Evolutionary conservation across 768 basidiomycete genomes (phyloP), one percentile per base, ranked within the genome.

Genomic region (Tulasnella sp.): DNA sequence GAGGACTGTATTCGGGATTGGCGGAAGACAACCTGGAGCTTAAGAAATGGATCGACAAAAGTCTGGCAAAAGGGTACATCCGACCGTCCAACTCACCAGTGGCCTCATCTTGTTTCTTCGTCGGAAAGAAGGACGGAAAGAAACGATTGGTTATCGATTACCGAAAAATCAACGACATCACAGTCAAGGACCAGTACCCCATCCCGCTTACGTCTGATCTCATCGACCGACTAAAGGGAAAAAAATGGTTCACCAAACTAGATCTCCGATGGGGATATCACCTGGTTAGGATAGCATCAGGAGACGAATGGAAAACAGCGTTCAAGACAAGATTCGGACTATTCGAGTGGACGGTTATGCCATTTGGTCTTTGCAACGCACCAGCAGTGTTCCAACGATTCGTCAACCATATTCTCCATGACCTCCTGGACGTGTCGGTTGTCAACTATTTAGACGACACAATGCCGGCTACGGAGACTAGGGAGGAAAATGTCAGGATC

Each of bases 291-390:
- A 77, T 79, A 29, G 71, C 29, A 0, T 42, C 73, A 39, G 79
- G 76, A 0, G 70, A 80, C 63, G 75, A 79, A 68, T 78, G 76
- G 78, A 80, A 81, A n/a, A 81, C 78, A 0, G 80, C 79, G 0
- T 83, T 82, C 44, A 40, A 47, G 1, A 80, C 78, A 3, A 75
- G 76, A 5, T 74, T 62, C 29, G 76, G 78, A 0, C 73, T 73
- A 29, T 77, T 69, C 39, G 72, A 78, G 68, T 76, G 62, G 62
- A 16, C 17, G 7, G 73, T 76, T 0, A 77, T 78, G 76, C 75
- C 77, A 4, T 77, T 77, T 65, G 77, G 77, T 5, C 67, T 78
- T 14, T 65, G 59, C 11, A 78, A 78, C 64, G 77, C 76, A 0
- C 77, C 77, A 0, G 74, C 77, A 29, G 19, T 69, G 22, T 77